Evolutionary conservation across 2,329 filamentous ascomycete genomes (phyloP), one percentile per base, ranked within the genome.

Genomic region (Rhynchosporium agropyri): DNA sequence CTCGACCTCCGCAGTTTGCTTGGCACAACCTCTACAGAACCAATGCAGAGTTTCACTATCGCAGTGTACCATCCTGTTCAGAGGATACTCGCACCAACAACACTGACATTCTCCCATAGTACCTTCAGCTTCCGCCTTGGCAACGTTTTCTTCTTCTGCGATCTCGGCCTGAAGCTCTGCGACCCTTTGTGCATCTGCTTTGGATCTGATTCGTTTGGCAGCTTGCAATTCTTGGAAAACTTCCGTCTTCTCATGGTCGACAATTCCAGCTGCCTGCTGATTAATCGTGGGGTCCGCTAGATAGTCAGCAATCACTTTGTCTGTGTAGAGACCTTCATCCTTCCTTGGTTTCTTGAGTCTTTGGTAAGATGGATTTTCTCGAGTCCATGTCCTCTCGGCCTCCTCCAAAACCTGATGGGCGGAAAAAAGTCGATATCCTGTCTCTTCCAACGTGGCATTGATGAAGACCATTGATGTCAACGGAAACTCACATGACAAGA

Each of bases 1-100:
- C 67, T 88, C 82, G 6, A 78, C 83, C 70, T 91, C 85, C 4
- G 91, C 89, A 65, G 86, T 86, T 28, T 75, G 82, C 62, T 79
- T 84, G 5, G 87, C 81, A 72, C 92, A 96, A 0, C 77, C 76
- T 53, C 80, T 79, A 74, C 92, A 96, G 74, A 94, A 93, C 72
- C 83, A 84, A 64, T 78, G 76, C 7, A 69, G 45, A 2, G 76
- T 67, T 0, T 73, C 69, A 0, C 82, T 79, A 57, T 85, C 76
- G 73, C 92, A 96, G 66, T 84, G 79, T 1, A 91, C 81, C 78
- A 91, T 85, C 54, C 86, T 82, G 68, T 90, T 90, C 51, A 86
- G 75, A 1, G 89, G 81, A 56, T 81, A 80, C 3, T 92, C 86
- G 6, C 80, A 79, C 70, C 84, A 95, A 75, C 92, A 96, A 71